Evolutionary conservation across 352 stramenopile species (phyloP).

Genomic region (Phytophthora sp.): DNA sequence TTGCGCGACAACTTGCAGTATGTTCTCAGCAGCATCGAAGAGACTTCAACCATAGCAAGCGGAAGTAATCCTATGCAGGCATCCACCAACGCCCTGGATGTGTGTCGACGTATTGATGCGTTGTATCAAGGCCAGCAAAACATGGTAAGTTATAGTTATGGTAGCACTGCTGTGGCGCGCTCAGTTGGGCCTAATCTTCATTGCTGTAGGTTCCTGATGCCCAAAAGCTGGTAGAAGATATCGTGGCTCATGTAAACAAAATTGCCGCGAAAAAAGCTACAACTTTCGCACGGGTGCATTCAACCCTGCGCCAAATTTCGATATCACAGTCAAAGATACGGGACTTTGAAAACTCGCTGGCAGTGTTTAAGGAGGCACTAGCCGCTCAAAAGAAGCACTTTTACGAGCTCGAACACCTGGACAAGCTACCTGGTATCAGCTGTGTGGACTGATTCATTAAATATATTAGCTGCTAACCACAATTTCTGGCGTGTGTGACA

Average conservation of each 20-base stretch:
- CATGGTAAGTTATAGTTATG: conserved; percentile 35
- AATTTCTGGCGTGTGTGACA: conserved; percentile 8
- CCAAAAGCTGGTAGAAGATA: conserved; percentile 67
- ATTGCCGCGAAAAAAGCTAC: conserved; percentile 61
- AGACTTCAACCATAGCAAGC: conserved; percentile 59
- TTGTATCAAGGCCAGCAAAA: conserved; percentile 80
- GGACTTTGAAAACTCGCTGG: conserved; percentile 89
- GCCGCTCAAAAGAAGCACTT: conserved; percentile 85
- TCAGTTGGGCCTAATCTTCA: too few relatives aligned
- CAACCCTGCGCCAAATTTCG: conserved; percentile 74
- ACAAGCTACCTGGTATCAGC: conserved; percentile 70
- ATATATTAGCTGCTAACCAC: not conserved
- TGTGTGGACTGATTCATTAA: too few relatives aligned
- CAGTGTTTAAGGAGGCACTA: conserved; percentile 80
- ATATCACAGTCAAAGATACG: conserved; percentile 85
- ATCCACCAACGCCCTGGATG: conserved; percentile 76
- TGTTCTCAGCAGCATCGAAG: conserved; percentile 71
- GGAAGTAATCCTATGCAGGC: conserved; percentile 78
- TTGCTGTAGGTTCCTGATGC: conserved; percentile 61
- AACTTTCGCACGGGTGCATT: conserved; percentile 65
- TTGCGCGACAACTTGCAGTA: conserved; percentile 71
- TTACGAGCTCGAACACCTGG: conserved; percentile 83
- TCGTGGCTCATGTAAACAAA: conserved; percentile 57
- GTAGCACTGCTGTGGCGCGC: too few relatives aligned
- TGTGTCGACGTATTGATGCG: conserved; percentile 84